A percentile compares a stretch with the other conserved stretches of the same genome.
Evolutionary conservation across 768 basidiomycete genomes (phyloP).

Genomic region (Kwoniella bestiolae): DNA sequence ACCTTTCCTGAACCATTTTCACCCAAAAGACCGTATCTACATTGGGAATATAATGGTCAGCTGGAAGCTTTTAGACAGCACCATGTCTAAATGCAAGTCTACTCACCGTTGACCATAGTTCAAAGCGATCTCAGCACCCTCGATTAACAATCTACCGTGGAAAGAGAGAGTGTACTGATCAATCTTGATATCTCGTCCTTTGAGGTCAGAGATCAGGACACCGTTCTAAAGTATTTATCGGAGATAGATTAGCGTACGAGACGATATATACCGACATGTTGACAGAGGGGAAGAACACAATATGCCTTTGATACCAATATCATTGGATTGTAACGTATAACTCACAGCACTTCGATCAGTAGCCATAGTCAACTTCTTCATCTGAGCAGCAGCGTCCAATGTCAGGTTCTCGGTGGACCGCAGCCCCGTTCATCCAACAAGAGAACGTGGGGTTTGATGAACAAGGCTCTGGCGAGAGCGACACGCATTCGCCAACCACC

Average conservation of each 20-base stretch:
- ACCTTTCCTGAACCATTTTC: slow-evolving; percentile 99
- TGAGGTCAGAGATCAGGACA: slow-evolving; percentile 87
- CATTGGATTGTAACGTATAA: slow-evolving; percentile 1
- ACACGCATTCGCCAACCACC: slow-evolving; percentile 99
- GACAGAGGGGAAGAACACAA: background rate
- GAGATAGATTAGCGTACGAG: background rate
- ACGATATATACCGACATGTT: background rate
- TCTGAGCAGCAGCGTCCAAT: slow-evolving; percentile 60
- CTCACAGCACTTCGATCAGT: slow-evolving; percentile 75
- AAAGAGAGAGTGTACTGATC: slow-evolving; percentile 94
- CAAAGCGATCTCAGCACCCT: slow-evolving; percentile 58
- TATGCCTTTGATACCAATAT: background rate
- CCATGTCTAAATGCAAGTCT: background rate
- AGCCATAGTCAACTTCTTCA: slow-evolving; percentile 86
- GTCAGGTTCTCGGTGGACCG: slow-evolving; percentile 78
- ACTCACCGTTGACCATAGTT: slow-evolving; percentile 53
- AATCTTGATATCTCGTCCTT: slow-evolving; percentile 96
- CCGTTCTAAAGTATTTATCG: slow-evolving; percentile 66
- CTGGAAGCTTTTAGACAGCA: background rate
- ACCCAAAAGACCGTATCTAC: slow-evolving; percentile 86
- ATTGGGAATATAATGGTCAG: background rate
- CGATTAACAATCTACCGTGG: slow-evolving; percentile 78
- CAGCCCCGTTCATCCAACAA: slow-evolving; percentile 91
- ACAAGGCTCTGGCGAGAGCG: slow-evolving; percentile 90
- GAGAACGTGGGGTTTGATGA: slow-evolving; percentile 93